A percentile compares a stretch with the other conserved stretches of the same genome.
phyloP scores from a whole-genome alignment of 805 yeast genomes.

The Spathaspora passalidarum region DNA sequence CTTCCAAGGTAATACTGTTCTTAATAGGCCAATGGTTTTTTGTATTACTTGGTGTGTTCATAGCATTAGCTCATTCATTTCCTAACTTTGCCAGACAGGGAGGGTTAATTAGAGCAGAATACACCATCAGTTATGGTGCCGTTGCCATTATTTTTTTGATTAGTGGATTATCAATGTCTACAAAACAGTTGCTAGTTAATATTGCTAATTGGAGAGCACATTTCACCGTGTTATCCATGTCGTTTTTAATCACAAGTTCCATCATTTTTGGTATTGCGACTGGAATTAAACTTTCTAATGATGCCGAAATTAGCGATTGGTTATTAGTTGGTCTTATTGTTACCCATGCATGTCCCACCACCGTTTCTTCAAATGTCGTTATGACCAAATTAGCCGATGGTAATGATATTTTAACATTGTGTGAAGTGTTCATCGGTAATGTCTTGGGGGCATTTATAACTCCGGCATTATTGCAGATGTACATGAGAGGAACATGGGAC shows the following conservation, averaged over 20 bases:
- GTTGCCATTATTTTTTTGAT: constrained; percentile 82
- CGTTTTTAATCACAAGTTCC: constrained; percentile 69
- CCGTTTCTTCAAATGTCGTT: constrained; percentile 87
- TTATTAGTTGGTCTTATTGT: constrained; percentile 77
- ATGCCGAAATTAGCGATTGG: constrained; percentile 67
- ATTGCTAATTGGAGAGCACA: constrained; percentile 82
- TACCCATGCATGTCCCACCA: constrained; percentile 87
- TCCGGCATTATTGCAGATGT: constrained; percentile 81
- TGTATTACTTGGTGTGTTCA: constrained; percentile 63
- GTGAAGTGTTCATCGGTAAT: constrained; percentile 86
- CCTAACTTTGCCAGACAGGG: constrained; percentile 85
- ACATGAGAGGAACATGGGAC: constrained; percentile 52
- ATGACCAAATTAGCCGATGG: constrained; percentile 89
- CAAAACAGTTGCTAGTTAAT: constrained; percentile 59
- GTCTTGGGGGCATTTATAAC: constrained; percentile 82
- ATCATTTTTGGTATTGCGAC: constrained; percentile 71
- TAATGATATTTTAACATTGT: constrained; percentile 69
- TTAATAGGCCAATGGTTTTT: constrained; percentile 69
- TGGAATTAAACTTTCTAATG: constrained; percentile 60
- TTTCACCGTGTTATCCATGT: constrained; percentile 58
- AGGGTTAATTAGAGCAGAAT: constrained; percentile 71
- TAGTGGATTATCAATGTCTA: constrained; percentile 75
- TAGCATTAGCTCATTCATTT: constrained; percentile 71
- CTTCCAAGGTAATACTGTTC: constrained; percentile 20
- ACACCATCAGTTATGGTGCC: constrained; percentile 79